Base-by-base conservation (phyloP, 345 rosid species). In the Rubroshorea leprosula region DNA sequence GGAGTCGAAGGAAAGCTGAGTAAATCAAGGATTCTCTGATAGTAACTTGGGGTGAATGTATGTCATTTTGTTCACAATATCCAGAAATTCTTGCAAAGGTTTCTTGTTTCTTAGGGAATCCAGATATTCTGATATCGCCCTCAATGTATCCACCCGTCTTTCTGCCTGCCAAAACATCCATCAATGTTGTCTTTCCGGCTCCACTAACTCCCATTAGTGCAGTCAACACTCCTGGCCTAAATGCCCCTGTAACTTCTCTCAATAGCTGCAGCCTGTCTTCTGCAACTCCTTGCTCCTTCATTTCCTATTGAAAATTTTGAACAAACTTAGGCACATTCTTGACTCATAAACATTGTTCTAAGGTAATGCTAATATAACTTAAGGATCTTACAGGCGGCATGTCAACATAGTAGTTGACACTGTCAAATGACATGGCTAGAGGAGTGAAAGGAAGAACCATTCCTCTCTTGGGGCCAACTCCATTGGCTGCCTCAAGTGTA, bases 131-230 rank as follows among this genome's bases (percentile, higher is more conserved):
- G 29, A 89, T 69, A 39, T 86, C 96, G 8, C 98, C 98, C 48
- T 91, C 95, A 0, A 91, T 67, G 61, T 88, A 91, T 61, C 98
- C 95, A 54, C 92, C 90, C 0, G 96, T 89, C 65, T 92, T 92
- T 64, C 98, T 69, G 64, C 98, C 98, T 0, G 95, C 93, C 49
- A 92, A 72, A 78, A 89, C 96, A 80, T 92, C 98, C 98, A 92
- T 89, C 76, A 92, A 61, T 6, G 96, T 89, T 0, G 96, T 92
- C 83, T 92, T 92, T 62, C 98, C 98, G 14, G 98, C 98, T 67
- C 98, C 96, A 65, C 98, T 86, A 20, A 89, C 95, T 59, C 98
- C 98, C 96, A 92, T 92, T 43, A 92, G 60, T 58, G 98, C 98
- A 19, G 96, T 84, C 54, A 92, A 79, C 18, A 92, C 82, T 63